A percentile compares a stretch with the other conserved stretches of the same genome.
Conservation (phyloP, 371 early-diverging fungal genomes). For the Ordospora colligata region DNA sequence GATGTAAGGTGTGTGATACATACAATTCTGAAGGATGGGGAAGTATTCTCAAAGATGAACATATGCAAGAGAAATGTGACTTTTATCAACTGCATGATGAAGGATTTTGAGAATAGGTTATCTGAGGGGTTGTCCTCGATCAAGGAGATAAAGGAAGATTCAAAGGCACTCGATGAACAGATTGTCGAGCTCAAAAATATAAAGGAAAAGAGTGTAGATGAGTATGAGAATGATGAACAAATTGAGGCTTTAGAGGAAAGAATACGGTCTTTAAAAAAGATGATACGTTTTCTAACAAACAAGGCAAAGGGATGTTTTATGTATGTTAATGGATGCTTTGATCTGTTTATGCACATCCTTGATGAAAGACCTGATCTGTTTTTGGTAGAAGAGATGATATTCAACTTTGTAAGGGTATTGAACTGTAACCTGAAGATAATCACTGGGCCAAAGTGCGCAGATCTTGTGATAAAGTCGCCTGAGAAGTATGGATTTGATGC, state of each 20-base stretch:
- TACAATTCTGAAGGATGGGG: slow-evolving; percentile 18
- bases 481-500: slow-evolving; percentile 79
- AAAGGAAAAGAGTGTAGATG: background rate
- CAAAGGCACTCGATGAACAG: slow-evolving; percentile 18
- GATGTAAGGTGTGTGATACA: slow-evolving; percentile 11
- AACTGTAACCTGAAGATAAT: slow-evolving; percentile 79
- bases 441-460: slow-evolving; percentile 81
- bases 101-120: slow-evolving; percentile 45
- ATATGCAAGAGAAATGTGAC: slow-evolving; percentile 19
- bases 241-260: background rate
- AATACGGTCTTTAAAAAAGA: background rate
- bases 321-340: slow-evolving; percentile 35
- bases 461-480: slow-evolving; percentile 72
- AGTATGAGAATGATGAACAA: background rate
- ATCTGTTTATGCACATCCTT: slow-evolving; percentile 33
- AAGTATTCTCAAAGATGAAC: background rate
- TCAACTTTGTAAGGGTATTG: slow-evolving; percentile 83
- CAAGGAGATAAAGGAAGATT: slow-evolving; percentile 33
- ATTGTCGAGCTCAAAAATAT: background rate
- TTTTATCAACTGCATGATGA: slow-evolving; percentile 42
- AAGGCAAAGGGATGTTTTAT: slow-evolving; percentile 22
- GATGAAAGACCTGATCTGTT: slow-evolving; percentile 65
- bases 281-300: background rate
- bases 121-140: slow-evolving; percentile 45
- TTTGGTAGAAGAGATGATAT: slow-evolving; percentile 74